Evolutionary conservation across 2,329 filamentous ascomycete genomes (phyloP), one percentile per base, ranked within the genome.

Genomic region (Penicillium crustosum): DNA sequence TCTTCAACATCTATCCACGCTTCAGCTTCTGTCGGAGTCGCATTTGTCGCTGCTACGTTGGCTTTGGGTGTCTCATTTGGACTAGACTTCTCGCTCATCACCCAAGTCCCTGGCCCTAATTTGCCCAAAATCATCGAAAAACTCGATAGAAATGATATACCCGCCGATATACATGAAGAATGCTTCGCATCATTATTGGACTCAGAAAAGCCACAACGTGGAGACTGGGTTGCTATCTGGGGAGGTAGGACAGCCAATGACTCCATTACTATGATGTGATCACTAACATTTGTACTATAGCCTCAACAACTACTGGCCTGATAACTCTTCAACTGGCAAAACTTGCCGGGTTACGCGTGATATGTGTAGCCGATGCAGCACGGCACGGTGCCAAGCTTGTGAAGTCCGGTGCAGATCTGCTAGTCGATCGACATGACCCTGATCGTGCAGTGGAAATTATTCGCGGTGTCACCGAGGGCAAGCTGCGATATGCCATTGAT

Each of bases 141-240:
- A 4, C 62, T 87, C 0, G 69, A 81, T 0, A 70, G 75, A 0
- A 75, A 82, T 0, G 63, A 69, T 0, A 75, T 91, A 2, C 83
- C 89, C 0, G 62, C 74, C 3, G 89, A 92, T 66, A 83, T 91
- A 7, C 74, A 80, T 2, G 69, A 79, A 5, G 89, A 91, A 68
- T 87, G 86, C 55, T 79, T 89, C n/a, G 70, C 79, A 0, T 80
- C 81, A 0, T 83, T 88, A 6, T 62, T 69, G 0, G 67, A 75
- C 1, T 66, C 70, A 0, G 86, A 89, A 61, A 77, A 86, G 9
- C 82, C 86, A 1, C 77, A 77, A 42, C 64, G 73, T 0, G 88
- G 86, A 0, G 89, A 92, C 59, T 91, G 87, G 83, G 74, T 92
- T 39, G 85, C 84, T 1, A 84, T 92, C 47, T 92, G 89, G 89